Evolutionary conservation across 345 rosid species (phyloP).

Genomic region (Sonneratia alba): DNA sequence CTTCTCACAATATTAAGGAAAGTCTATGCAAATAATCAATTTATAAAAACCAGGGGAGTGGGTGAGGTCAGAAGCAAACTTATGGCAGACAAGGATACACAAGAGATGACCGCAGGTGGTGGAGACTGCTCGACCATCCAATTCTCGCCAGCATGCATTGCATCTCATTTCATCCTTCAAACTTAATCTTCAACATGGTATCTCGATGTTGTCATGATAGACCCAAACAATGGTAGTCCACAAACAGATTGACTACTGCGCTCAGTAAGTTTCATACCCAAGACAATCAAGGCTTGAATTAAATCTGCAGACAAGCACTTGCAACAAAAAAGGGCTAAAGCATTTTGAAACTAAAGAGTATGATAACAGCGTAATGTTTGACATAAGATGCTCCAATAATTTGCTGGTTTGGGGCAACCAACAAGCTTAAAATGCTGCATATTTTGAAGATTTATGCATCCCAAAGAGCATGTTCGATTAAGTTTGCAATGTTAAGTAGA

Average conservation of each 20-base stretch:
- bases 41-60: background rate
- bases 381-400: background rate
- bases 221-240: conserved; percentile 8
- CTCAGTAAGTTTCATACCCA: background rate
- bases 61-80: background rate
- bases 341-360: background rate
- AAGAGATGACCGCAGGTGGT: conserved; percentile 89
- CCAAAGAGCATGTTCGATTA: no score
- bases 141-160: conserved; percentile 93
- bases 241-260: background rate
- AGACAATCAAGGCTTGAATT: background rate
- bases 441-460: background rate
- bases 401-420: background rate
- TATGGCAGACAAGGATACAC: conserved; percentile 44
- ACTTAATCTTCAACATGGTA: conserved; percentile 15
- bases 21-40: conserved; percentile 14
- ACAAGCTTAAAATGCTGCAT: background rate
- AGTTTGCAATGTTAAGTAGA: no score
- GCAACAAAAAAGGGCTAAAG: background rate
- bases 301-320: background rate
- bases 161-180: conserved; percentile 65
- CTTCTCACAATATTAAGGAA: conserved; percentile 46
- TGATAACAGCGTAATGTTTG: background rate
- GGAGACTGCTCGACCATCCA: conserved; percentile 82
- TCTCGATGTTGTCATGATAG: conserved; percentile 6